Percentiles rank a stretch among this genome's conserved stretches.
phyloP scores from a whole-genome alignment of 257 asterid species.

The Nicotiana benthamiana region DNA sequence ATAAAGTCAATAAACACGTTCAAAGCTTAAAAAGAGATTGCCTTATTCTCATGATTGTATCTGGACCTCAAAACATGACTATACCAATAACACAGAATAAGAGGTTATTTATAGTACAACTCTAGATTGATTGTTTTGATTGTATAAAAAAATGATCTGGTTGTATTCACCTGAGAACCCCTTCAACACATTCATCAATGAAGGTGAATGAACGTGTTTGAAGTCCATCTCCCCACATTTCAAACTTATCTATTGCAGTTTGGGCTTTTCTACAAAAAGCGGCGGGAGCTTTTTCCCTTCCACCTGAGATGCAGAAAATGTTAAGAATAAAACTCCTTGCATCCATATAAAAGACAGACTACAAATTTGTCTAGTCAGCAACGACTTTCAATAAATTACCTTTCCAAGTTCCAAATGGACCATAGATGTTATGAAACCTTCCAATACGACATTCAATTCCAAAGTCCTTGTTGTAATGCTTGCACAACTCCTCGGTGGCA shows the following conservation, averaged over 20 bases:
- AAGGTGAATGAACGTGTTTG: conserved; percentile 41
- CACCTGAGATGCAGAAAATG: conserved; percentile 39
- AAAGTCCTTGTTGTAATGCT: conserved; percentile 91
- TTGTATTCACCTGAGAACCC: conserved; percentile 29
- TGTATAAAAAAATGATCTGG: neutral
- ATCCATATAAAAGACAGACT: neutral
- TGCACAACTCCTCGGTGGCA: conserved; percentile 79
- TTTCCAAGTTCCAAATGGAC: conserved; percentile 96
- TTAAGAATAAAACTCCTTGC: neutral
- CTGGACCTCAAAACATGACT: neutral
- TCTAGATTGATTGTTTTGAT: neutral
- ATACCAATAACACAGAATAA: neutral
- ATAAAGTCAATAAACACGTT: neutral
- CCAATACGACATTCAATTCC: conserved; percentile 92
- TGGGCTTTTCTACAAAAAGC: conserved; percentile 84
- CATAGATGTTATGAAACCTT: conserved; percentile 88
- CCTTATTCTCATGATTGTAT: neutral
- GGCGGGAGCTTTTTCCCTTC: conserved; percentile 92
- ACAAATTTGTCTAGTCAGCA: neutral
- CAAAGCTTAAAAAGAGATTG: neutral
- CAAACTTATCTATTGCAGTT: conserved; percentile 68
- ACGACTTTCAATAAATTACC: conserved; percentile 27
- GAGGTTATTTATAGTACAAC: neutral
- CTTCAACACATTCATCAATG: conserved; percentile 41
- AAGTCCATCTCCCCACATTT: conserved; percentile 65